Evolutionary conservation across 2,329 filamentous ascomycete species (phyloP).

Genomic region (Claviceps fusiformis): DNA sequence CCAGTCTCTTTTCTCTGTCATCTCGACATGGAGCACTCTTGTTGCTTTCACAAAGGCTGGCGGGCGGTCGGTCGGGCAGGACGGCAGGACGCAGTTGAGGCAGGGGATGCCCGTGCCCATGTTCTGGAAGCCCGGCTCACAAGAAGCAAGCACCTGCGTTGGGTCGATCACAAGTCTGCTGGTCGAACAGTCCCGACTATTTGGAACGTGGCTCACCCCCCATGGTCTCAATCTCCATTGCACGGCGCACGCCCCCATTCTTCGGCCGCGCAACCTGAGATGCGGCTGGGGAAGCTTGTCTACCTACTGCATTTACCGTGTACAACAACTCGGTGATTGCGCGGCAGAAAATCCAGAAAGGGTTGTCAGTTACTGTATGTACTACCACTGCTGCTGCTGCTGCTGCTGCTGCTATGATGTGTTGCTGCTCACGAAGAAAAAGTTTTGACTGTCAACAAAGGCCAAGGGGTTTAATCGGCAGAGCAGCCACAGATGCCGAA

Average conservation of each 20-base stretch:
- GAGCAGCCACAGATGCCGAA: no score
- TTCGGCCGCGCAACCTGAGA: background rate
- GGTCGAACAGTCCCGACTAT: conserved; percentile 1
- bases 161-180: background rate
- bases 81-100: background rate
- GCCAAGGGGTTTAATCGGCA: no score
- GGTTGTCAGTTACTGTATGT: background rate
- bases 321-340: background rate
- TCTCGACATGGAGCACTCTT: background rate
- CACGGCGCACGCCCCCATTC: background rate
- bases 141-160: background rate
- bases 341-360: background rate
- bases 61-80: no score
- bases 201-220: conserved; percentile 3
- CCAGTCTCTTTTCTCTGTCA: background rate
- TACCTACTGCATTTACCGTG: background rate
- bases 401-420: background rate
- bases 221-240: background rate
- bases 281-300: background rate
- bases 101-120: background rate
- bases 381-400: background rate
- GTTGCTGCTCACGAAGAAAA: background rate
- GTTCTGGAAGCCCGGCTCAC: conserved; percentile 1
- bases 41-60: background rate
- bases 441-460: background rate